Base-by-base conservation (phyloP, 805 yeast species). In the Saccharomycopsis sp. region DNA sequence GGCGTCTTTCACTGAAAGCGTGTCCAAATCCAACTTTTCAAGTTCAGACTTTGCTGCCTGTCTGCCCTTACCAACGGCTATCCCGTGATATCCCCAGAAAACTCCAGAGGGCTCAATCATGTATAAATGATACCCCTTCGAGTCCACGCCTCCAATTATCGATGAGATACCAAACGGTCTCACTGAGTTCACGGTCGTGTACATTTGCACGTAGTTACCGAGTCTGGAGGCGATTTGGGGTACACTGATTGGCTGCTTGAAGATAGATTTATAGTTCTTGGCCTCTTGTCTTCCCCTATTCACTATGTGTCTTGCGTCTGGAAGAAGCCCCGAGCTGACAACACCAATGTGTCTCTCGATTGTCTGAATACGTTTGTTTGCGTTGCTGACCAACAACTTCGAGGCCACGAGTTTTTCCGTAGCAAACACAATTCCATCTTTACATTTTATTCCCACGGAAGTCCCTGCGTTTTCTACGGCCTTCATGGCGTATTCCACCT, bases 391-490 rank as follows among this genome's bases (percentile, higher is more conserved):
- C 61, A 94, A 77, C 64, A 94, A 76, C 71, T 91, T 92, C 49
- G 98, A 91, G 54, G 85, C 78, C 66, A 91, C 80, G 67, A 92
- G 80, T 75, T 93, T 94, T 73, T 94, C 99, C n/a, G 90, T 96
- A 15, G 98, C 99, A 64, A 94, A 80, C n/a, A 94, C 97, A 41
- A 94, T 81, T 56, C 99, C 99, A 70, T 93, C 98, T 67, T 82
- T 82, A 74, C 88, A 90, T 70, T 89, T 88, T 70, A 94, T 86
- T 47, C 97, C 99, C 66, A 94, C 79, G 20, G 97, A 85, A 0
- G 99, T 94, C 9, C 97, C 96, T 54, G 97, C 97, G 68, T 91
- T 92, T 73, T 94, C 99, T 2, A 93, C 98, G 1, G 99, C 99
- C 70, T 94, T 94, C 67, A 87, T 80, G 35, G 99, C 99, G 68